Evolutionary conservation across 1,284 basidiomycete species (phyloP).

Genomic region (Microstroma glucosiphilum): DNA sequence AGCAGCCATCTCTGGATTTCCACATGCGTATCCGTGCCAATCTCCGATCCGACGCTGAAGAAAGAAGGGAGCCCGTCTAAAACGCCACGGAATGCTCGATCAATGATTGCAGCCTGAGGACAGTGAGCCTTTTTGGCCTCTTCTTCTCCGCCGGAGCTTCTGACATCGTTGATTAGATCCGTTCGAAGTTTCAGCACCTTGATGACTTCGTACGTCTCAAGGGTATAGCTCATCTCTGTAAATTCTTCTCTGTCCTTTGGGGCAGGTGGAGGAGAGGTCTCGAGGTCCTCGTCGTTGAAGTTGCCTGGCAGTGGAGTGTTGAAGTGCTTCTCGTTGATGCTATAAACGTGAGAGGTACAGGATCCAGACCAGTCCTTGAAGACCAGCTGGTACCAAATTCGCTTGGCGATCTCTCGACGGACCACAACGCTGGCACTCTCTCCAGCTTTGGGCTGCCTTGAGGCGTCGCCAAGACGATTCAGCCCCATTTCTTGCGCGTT

Average conservation of each 20-base stretch:
- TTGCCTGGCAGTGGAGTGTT: constrained; percentile 47
- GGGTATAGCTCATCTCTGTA: constrained; percentile 43
- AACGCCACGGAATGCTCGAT: constrained; percentile 29
- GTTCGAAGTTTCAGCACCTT: constrained; percentile 33
- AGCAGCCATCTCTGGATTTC: constrained; percentile 46
- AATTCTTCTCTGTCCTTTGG: constrained; percentile 28
- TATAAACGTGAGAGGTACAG: constrained; percentile 25
- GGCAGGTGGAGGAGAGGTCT: constrained; percentile 24
- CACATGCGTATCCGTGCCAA: constrained; percentile 18
- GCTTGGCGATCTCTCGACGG: constrained; percentile 40
- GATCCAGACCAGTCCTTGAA: constrained; percentile 31
- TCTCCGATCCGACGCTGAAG: constrained; percentile 38
- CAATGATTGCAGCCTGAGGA: constrained; percentile 24
- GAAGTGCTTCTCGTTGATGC: constrained; percentile 37
- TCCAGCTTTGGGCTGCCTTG: constrained; percentile 27
- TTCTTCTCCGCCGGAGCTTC: constrained; percentile 16
- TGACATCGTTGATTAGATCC: constrained; percentile 26
- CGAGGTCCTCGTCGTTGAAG: constrained; percentile 44
- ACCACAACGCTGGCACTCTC: constrained; percentile 30
- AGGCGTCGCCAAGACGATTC: constrained; percentile 40
- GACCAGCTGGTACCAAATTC: constrained; percentile 46
- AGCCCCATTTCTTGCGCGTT: constrained; percentile 45
- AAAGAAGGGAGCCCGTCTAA: constrained; percentile 33
- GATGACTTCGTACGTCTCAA: constrained; percentile 31
- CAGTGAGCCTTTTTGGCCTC: constrained; percentile 19